Evolutionary conservation across 2,329 filamentous ascomycete genomes (phyloP), one percentile per base, ranked within the genome.

Genomic region (Claviceps sp.): DNA sequence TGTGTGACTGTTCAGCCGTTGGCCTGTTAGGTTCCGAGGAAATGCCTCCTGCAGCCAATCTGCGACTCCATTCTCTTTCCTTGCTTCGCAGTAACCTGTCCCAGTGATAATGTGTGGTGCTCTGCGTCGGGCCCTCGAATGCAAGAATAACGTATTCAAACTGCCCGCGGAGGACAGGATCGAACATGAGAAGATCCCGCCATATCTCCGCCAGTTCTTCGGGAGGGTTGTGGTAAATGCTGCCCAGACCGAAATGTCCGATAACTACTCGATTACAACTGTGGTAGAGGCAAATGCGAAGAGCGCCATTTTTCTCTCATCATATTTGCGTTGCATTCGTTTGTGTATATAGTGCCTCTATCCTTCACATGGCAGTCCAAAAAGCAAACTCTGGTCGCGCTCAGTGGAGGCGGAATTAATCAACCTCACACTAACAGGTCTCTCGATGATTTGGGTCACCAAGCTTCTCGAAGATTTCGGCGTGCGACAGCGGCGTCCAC

Each of bases 221-320:
- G 1, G 82, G 77, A 42, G 82, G 82, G 62, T 85, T 85, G 58
- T 78, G 74, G 61, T 79, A 78, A 37, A 73, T 71, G 55, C 82
- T 82, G 45, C 81, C 81, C 6, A 83, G 69, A 2, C 81, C 81
- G 60, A 83, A 85, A 56, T 80, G 80, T 20, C 79, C 79, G 52
- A 84, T 76, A 48, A 80, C 77, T 20, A 85, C 70, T 53, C 74
- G 72, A 43, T 71, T 67, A 60, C 80, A 79, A 52, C 71, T 70
- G 58, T 79, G 74, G 59, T 75, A 78, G n/a, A 77, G 77, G 56
- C 84, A 86, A 55, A 88, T 86, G 45, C 80, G 76, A 17, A 89
- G 75, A 2, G 84, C 81, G 1, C 80, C 78, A 22, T 67, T 88
- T 88, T 59, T 85, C 81, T 59, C 75, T 76, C 68, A 87, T 85